phyloP scores from a whole-genome alignment of 1,139 yeast species.

The Lodderomyces orthopsilosis region DNA sequence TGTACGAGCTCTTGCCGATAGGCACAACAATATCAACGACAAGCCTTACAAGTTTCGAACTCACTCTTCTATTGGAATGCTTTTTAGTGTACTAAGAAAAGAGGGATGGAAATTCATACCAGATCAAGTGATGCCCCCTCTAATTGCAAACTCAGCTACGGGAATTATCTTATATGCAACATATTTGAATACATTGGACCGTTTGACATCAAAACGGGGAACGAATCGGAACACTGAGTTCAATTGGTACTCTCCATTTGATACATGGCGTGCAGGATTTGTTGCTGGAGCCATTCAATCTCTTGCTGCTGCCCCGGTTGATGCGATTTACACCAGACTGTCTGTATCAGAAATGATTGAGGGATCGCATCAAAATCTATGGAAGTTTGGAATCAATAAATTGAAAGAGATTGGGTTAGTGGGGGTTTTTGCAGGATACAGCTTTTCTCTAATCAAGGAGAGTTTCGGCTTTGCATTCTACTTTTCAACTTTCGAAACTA shows the following conservation, averaged over 20 bases:
- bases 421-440: slow-evolving; percentile 89
- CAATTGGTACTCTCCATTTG: slow-evolving; percentile 34
- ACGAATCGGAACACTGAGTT: slow-evolving; percentile 11
- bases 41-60: slow-evolving; percentile 69
- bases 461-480: slow-evolving; percentile 84
- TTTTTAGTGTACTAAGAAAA: slow-evolving; percentile 64
- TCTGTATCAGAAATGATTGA: slow-evolving; percentile 68
- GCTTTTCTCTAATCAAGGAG: slow-evolving; percentile 74
- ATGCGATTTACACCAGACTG: slow-evolving; percentile 84
- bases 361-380: slow-evolving; percentile 67
- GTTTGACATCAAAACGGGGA: slow-evolving; percentile 16
- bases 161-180: slow-evolving; percentile 84
- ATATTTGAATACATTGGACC: slow-evolving; percentile 56
- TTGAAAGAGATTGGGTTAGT: slow-evolving; percentile 70
- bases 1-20: slow-evolving; percentile 52
- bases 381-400: slow-evolving; percentile 73
- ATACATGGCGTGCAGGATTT: slow-evolving; percentile 78
- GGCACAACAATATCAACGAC: slow-evolving; percentile 43
- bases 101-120: slow-evolving; percentile 91
- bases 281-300: slow-evolving; percentile 86
- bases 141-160: slow-evolving; percentile 81
- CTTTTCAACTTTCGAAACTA: slow-evolving; percentile 80
- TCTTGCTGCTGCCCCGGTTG: slow-evolving; percentile 91
- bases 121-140: slow-evolving; percentile 79
- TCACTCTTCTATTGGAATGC: slow-evolving; percentile 74